These are phyloP conservation scores for Fagopyrum tataricum DNA, from an alignment of 148 eudicot genomes.

Conservation along the genomic window DNA sequence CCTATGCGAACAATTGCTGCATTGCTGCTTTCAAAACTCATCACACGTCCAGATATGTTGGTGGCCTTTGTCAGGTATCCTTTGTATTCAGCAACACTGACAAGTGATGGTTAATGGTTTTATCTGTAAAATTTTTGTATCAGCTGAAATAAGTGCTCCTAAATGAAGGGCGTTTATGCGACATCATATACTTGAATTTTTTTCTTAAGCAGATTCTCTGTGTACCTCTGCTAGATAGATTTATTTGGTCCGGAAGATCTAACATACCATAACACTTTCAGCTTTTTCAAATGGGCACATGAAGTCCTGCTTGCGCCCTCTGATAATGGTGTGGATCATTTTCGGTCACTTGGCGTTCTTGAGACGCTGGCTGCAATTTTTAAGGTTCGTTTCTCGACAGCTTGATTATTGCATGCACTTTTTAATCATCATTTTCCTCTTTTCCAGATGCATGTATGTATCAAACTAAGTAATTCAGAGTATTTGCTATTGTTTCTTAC, in stretches of 20 bases:
- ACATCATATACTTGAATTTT: background rate
- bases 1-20: constrained; percentile 94
- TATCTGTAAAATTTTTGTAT: background rate
- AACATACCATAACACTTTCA: constrained; percentile 24
- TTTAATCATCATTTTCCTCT: background rate
- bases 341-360: constrained; percentile 77
- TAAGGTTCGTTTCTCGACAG: constrained; percentile 48
- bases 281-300: constrained; percentile 85
- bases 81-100: background rate
- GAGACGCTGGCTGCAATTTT: constrained; percentile 80
- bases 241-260: background rate
- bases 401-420: background rate
- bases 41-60: constrained; percentile 92
- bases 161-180: background rate
- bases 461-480: background rate
- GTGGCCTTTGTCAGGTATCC: constrained; percentile 73
- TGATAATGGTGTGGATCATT: constrained; percentile 55
- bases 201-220: background rate
- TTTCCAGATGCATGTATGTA: background rate
- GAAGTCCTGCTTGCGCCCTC: constrained; percentile 52
- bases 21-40: constrained; percentile 75
- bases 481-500: background rate
- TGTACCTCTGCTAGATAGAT: background rate
- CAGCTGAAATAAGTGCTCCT: background rate
- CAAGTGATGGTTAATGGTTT: background rate